These are phyloP conservation scores for Apiospora kogelbergensis DNA, from an alignment of 2,329 filamentous ascomycete genomes.

Conservation along the genomic window DNA sequence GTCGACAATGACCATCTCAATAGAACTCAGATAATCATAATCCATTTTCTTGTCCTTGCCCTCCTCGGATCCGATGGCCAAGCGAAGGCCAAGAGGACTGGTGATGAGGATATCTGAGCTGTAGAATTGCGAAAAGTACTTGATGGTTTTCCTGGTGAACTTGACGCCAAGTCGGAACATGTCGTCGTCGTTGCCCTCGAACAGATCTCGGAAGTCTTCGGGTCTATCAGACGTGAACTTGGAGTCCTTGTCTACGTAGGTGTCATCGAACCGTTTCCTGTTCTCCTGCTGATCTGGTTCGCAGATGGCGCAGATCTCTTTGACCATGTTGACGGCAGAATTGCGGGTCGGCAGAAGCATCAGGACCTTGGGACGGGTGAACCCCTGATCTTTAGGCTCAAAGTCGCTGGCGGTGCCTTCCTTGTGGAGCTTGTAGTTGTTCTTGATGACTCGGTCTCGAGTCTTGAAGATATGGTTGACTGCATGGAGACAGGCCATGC, in stretches of 20 bases:
- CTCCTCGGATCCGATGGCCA: conserved; percentile 81
- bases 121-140: conserved; percentile 94
- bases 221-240: conserved; percentile 73
- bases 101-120: conserved; percentile 93
- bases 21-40: conserved; percentile 88
- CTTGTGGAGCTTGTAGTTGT: conserved; percentile 76
- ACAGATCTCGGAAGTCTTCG: conserved; percentile 84
- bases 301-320: conserved; percentile 73
- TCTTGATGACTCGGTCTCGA: conserved; percentile 86
- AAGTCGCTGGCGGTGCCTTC: conserved; percentile 63
- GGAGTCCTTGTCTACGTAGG: conserved; percentile 69
- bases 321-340: conserved; percentile 75
- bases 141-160: conserved; percentile 93
- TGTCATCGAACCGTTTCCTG: conserved; percentile 85
- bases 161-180: conserved; percentile 96
- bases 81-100: conserved; percentile 84
- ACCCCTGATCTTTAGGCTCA: conserved; percentile 89
- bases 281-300: conserved; percentile 92
- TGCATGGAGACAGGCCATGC: conserved; percentile 76
- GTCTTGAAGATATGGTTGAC: conserved; percentile 96
- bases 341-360: conserved; percentile 88
- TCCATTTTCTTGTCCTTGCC: conserved; percentile 68
- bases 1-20: conserved; percentile 87
- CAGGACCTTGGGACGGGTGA: conserved; percentile 89
- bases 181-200: conserved; percentile 94